Evolutionary conservation across 352 stramenopile species (phyloP).

Genomic region (Phytophthora quininea): DNA sequence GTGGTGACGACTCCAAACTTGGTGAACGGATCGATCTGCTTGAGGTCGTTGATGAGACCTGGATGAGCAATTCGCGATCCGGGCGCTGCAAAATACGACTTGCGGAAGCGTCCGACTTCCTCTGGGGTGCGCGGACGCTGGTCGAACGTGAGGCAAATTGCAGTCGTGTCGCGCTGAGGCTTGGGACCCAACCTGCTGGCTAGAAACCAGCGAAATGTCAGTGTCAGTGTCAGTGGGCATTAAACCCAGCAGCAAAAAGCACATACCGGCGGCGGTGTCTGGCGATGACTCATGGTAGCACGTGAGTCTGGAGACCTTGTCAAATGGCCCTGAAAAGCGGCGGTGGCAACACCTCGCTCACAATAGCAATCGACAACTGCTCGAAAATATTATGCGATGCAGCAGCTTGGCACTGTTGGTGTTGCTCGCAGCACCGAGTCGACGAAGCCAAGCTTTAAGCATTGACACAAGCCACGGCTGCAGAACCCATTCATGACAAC

Average conservation of each 20-base stretch:
- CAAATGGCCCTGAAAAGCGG: background rate
- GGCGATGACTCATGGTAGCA: conserved; percentile 27
- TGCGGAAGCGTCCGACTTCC: conserved; percentile 74
- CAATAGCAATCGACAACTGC: conserved; percentile 5
- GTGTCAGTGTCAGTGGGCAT: background rate
- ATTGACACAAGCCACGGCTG: background rate
- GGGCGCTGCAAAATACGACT: conserved; percentile 85
- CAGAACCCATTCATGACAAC: no score
- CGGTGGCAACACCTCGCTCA: background rate
- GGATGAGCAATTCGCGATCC: conserved; percentile 76
- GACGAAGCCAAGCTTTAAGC: background rate
- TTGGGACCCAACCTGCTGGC: conserved; percentile 53
- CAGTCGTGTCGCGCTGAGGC: conserved; percentile 47
- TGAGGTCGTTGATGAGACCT: conserved; percentile 82
- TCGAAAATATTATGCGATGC: no score
- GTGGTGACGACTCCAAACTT: conserved; percentile 77
- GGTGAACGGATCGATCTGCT: conserved; percentile 57
- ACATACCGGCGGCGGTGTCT: conserved; percentile 38
- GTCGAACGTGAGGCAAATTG: conserved; percentile 63
- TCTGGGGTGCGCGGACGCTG: conserved; percentile 70
- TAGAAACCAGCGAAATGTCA: conserved; percentile 15
- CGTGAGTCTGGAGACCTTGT: background rate
- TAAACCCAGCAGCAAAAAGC: background rate
- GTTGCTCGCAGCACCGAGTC: no score
- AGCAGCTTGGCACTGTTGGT: no score